Conservation (phyloP, 2,329 filamentous ascomycete species). For the Talaromyces sp. region DNA sequence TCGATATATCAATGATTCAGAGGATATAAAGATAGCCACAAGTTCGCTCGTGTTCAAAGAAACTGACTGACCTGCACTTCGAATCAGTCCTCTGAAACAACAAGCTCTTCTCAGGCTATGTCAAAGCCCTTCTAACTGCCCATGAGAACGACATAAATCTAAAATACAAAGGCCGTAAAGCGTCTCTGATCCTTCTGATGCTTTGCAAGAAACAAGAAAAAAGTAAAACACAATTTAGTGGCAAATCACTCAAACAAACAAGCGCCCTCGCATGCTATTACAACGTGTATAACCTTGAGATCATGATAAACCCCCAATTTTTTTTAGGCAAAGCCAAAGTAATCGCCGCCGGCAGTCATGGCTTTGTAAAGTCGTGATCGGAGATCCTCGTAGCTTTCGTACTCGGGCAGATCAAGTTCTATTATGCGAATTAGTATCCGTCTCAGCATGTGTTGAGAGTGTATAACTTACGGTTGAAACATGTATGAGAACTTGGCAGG, state of each 20-base stretch:
- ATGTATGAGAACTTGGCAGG: conserved; percentile 93
- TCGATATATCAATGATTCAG: background rate
- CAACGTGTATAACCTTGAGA: conserved; percentile 22
- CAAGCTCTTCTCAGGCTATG: conserved; percentile 11
- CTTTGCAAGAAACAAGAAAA: background rate
- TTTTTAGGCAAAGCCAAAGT: conserved; percentile 90
- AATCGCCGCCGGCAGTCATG: conserved; percentile 96
- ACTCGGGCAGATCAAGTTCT: conserved; percentile 98
- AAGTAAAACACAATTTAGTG: conserved; percentile 3
- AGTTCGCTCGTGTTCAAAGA: conserved; percentile 18
- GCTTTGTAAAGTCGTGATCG: conserved; percentile 87
- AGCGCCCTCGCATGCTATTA: conserved; percentile 34
- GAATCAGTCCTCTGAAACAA: background rate
- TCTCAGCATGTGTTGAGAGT: background rate
- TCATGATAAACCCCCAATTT: background rate
- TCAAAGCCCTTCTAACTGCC: conserved; percentile 19
- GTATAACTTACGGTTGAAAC: conserved; percentile 87
- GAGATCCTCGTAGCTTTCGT: conserved; percentile 90
- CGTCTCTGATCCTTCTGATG: conserved; percentile 7
- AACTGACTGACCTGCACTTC: conserved; percentile 43
- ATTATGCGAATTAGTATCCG: conserved; percentile 17
- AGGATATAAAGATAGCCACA: conserved; percentile 7
- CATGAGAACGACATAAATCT: conserved; percentile 6
- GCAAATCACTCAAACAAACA: conserved; percentile 12
- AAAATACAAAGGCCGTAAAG: conserved; percentile 17